Evolutionary conservation across 306 rosid species (phyloP).

Genomic region (Acacia crassicarpa): DNA sequence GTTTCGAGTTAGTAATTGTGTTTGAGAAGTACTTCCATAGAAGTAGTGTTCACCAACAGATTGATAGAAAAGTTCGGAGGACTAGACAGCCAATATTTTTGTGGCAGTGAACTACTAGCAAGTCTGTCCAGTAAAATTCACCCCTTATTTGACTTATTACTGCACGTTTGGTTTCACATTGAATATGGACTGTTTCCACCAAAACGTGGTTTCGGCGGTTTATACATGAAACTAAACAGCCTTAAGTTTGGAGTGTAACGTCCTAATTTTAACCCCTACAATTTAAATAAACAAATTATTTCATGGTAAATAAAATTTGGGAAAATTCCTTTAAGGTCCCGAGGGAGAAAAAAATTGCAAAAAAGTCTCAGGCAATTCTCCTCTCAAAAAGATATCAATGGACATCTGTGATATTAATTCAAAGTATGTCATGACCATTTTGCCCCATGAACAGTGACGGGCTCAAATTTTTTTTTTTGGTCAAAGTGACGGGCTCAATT

Average conservation of each 20-base stretch:
- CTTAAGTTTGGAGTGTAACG: neutral
- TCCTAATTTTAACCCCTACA: too few relatives aligned
- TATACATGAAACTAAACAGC: neutral
- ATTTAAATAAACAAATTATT: too few relatives aligned
- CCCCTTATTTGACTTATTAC: neutral
- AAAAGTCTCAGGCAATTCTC: too few relatives aligned
- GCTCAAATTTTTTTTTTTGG: too few relatives aligned
- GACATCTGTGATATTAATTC: too few relatives aligned
- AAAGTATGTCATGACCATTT: too few relatives aligned
- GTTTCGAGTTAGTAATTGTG: conserved; percentile 48
- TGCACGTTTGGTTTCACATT: neutral
- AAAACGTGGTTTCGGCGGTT: neutral
- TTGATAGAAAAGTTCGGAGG: conserved; percentile 24
- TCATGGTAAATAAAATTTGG: too few relatives aligned
- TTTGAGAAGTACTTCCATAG: conserved; percentile 51
- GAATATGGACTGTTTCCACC: neutral
- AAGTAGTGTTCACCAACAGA: conserved; percentile 24
- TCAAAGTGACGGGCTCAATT: neutral
- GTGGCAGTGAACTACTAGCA: conserved; percentile 26
- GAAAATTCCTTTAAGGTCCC: too few relatives aligned
- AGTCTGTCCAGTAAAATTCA: neutral
- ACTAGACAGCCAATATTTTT: neutral
- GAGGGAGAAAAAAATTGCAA: too few relatives aligned
- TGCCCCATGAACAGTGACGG: neutral
- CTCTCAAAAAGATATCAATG: too few relatives aligned